Evolutionary conservation across 768 basidiomycete species (phyloP), one percentile per base, ranked within the genome.

Genomic region (Psilocybe sp.): DNA sequence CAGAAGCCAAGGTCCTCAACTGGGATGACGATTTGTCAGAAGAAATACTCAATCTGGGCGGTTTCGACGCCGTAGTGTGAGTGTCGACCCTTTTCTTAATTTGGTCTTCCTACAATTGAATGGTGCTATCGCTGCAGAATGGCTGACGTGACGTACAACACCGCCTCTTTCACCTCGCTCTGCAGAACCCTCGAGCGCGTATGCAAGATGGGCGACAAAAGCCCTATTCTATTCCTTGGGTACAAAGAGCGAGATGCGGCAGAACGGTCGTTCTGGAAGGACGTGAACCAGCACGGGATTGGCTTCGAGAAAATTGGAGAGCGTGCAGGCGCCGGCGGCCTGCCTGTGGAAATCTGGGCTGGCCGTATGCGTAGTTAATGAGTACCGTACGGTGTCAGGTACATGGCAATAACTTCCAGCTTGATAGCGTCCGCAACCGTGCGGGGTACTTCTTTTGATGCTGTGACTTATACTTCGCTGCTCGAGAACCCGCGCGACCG

Each of bases 71-170:
- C 34, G 80, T 96, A 46, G 64, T 92, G 89, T 91, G 65, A 51
- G 87, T 73, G 28, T 10, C 32, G 16, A 9, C 16, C 23, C 38
- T 35, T 9, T 35, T 9, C 47, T 34, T 8, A 32, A 28, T 44
- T 46, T 3, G 23, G 35, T 19, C 13, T n/a, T 31, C 15, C 19
- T 18, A 34, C 3, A 23, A 9, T 47, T 41, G 40, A 33, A 39
- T 38, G 41, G 23, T 39, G 34, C 46, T 28, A 23, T 31, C 20
- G 14, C 54, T n/a, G 28, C 56, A 94, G 92, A 39, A 92, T 95
- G 84, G 89, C 92, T 11, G 94, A 97, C 59, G 90, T 95, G 7
- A 87, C 92, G 1, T 96, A 95, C 71, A 96, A 96, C 69, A 91
- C 89, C 0, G 70, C 83, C 1, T 87, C 91, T 1, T 97, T 96